Base-by-base conservation (phyloP, 2,329 filamentous ascomycete genomes). In the Cyphellophora europaea region DNA sequence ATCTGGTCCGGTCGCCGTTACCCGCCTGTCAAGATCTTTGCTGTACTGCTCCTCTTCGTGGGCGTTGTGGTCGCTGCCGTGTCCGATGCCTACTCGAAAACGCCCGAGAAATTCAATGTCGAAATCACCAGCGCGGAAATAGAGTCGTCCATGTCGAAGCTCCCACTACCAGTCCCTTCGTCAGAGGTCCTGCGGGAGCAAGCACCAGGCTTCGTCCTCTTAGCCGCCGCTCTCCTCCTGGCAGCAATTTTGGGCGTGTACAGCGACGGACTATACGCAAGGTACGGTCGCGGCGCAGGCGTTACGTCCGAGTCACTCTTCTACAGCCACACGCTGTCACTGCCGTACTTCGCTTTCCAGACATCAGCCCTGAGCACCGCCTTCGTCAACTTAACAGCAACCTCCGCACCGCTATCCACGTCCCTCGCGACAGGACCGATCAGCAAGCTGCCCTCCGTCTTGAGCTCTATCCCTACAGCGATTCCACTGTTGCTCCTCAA, bases 231-330 rank as follows among this genome's bases (percentile, higher is more conserved):
- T 1, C 91, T 98, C 61, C 62, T 93, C 4, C 72, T 96, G 14
- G 93, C 87, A 5, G 87, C 91, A 14, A 82, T 88, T 52, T 95
- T 96, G 81, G 91, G 91, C 4, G 73, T 95, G 18, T 96, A 94
- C 56, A 89, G 89, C 0, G 88, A 98, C 57, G 78, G 87, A 47
- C 85, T 88, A 1, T 98, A 96, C 63, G 73, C 73, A 39, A 73
- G 72, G 37, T 87, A 94, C 57, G 87, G 88, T 5, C 82, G 61
- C 13, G 55, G 83, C 18, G 82, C 91, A 57, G 33, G 31, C 14
- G 41, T 48, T 33, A 96, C 91, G 86, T 82, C 81, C 49, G 91
- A 96, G 58, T 94, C 94, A 47, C 71, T 98, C 10, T 96, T 98
- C 64, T 98, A 96, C 65, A 93, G 84, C 14, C 77, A 81, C 47